These are phyloP conservation scores for Euphorbia corollata DNA, from an alignment of 441 rosid species.

Conservation along the genomic window DNA sequence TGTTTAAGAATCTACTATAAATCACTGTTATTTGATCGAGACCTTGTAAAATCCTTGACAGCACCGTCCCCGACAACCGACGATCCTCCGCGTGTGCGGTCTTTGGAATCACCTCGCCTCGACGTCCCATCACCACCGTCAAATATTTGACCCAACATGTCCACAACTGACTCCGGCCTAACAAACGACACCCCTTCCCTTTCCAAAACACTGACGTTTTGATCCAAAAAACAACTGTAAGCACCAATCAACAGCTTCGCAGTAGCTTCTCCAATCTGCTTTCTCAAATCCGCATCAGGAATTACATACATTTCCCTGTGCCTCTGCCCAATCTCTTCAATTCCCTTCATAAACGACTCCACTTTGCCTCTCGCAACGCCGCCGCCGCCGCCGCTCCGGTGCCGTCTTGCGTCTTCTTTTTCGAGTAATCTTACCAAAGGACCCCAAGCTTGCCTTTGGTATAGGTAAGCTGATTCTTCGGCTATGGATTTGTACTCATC, in stretches of 20 bases:
- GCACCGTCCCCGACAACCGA: slow-evolving; percentile 19
- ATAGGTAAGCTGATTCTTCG: slow-evolving; percentile 52
- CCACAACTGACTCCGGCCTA: slow-evolving; percentile 30
- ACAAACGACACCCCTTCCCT: slow-evolving; percentile 17
- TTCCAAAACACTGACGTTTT: slow-evolving; percentile 22
- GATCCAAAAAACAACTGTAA: slow-evolving; percentile 31
- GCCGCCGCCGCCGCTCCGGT: slow-evolving; percentile 10
- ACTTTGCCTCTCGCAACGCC: slow-evolving; percentile 25
- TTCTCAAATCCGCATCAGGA: slow-evolving; percentile 47
- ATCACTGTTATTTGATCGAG: background rate
- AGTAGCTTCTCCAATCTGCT: slow-evolving; percentile 45
- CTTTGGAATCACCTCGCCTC: slow-evolving; percentile 30
- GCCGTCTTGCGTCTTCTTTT: slow-evolving; percentile 22
- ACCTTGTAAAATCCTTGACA: background rate
- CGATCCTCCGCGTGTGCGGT: slow-evolving; percentile 11
- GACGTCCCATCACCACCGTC: slow-evolving; percentile 22
- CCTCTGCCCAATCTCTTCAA: slow-evolving; percentile 37
- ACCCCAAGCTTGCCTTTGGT: slow-evolving; percentile 51
- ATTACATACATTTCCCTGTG: slow-evolving; percentile 33
- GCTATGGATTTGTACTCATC: slow-evolving; percentile 40
- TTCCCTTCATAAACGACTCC: slow-evolving; percentile 32
- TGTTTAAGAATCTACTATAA: background rate
- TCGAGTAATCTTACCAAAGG: slow-evolving; percentile 40
- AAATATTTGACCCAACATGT: slow-evolving; percentile 28
- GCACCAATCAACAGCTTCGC: slow-evolving; percentile 36